phyloP scores from a whole-genome alignment of 139 green algal species.

The Penium margaritaceum region DNA sequence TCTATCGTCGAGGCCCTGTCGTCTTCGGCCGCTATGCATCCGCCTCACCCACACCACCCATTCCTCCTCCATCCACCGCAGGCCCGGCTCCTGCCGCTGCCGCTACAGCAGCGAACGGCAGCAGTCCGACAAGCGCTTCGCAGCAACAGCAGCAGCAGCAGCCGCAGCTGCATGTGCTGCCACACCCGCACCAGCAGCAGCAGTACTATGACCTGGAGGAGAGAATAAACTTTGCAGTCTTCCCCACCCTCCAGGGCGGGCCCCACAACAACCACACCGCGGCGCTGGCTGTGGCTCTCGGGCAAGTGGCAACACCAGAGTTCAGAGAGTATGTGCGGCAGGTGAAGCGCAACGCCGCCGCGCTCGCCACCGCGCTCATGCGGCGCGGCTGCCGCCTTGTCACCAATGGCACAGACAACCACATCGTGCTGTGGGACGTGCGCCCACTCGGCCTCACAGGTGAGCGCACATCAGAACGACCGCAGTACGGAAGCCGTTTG shows the following conservation, averaged over 20 bases:
- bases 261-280: conserved; percentile 87
- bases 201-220: conserved; percentile 64
- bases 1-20: conserved; percentile 60
- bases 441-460: conserved; percentile 69
- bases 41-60: too few species aligned
- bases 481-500: too few species aligned
- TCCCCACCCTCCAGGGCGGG: conserved; percentile 74
- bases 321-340: conserved; percentile 48
- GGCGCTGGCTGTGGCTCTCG: conserved; percentile 71
- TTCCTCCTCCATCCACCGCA: neutral
- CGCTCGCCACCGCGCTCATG: conserved; percentile 60
- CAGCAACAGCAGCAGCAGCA: conserved; percentile 1
- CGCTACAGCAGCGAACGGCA: too few species aligned
- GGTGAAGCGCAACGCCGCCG: conserved; percentile 64
- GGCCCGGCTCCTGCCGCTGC: neutral
- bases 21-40: neutral
- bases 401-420: conserved; percentile 78
- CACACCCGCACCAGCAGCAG: neutral
- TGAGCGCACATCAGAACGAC: too few species aligned
- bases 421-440: conserved; percentile 81
- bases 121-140: too few species aligned
- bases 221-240: conserved; percentile 79
- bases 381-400: conserved; percentile 69
- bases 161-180: neutral
- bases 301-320: conserved; percentile 45